Base-by-base conservation (phyloP, 768 basidiomycete species). In the Porpolomopsis calyptriformis region DNA sequence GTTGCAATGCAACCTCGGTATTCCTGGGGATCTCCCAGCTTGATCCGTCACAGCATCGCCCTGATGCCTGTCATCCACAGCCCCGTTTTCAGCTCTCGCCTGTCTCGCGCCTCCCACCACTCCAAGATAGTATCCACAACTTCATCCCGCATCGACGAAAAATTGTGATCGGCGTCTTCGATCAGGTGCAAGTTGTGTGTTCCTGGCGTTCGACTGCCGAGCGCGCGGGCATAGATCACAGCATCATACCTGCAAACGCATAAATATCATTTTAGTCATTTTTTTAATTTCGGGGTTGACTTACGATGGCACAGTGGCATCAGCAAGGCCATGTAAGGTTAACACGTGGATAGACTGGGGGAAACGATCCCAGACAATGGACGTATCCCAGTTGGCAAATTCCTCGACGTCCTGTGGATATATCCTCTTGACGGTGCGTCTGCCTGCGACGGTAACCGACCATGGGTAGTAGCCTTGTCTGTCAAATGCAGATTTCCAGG, bases 91-190 rank as follows among this genome's bases (percentile, higher is more conserved):
- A 85, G 59, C 37, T 65, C 62, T 6, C 72, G 67, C n/a, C 61
- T 62, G 46, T 68, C 55, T 26, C 70, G 67, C 33, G 64, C 60
- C 16, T 67, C 63, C 71, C 74, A 78, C 86, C 86, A 90, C 31
- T 76, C 75, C 22, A 85, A 60, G 45, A 90, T 77, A 24, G 70
- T 69, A 27, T 74, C 73, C 16, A 84, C 77, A 11, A 89, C 70
- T 42, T 84, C 76, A 45, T 84, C 81, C 51, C 77, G 74, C 46
- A 73, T 72, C 19, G 80, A 77, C 19, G 76, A 78, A 54, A 80
- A 83, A 61, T 88, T 89, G 57, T 89, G 87, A 63, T 87, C 85
- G 6, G 80, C 83, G 36, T 72, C 73, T 58, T 89, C 87, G 31
- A 86, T 63, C 20, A 82, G 64, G 56, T 80, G 73, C 20, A 89